phyloP scores from a whole-genome alignment of 495 filamentous ascomycete genomes.

The Neurospora sp. region DNA sequence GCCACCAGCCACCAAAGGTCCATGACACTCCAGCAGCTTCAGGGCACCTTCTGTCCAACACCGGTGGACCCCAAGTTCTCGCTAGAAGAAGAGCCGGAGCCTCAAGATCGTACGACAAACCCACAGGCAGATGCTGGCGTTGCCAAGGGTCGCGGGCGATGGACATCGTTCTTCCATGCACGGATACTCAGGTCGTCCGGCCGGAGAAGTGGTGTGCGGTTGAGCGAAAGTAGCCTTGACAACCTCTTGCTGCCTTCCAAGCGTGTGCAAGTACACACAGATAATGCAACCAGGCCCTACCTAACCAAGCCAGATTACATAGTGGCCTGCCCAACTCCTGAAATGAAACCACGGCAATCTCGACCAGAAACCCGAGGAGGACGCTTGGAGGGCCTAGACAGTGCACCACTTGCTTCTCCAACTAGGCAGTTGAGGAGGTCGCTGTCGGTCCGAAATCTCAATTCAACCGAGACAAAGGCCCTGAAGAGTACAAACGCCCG shows the following conservation, averaged over 20 bases:
- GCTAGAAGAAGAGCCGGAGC: slow-evolving; percentile 20
- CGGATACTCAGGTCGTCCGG: slow-evolving; percentile 9
- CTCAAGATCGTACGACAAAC: slow-evolving; percentile 7
- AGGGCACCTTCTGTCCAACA: slow-evolving; percentile 15
- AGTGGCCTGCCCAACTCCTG: slow-evolving; percentile 1
- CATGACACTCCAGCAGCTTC: slow-evolving; percentile 52
- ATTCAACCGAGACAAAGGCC: slow-evolving; percentile 40
- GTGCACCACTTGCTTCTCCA: slow-evolving; percentile 9
- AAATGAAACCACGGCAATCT: background rate
- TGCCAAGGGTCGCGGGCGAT: slow-evolving; percentile 17
- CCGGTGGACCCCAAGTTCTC: slow-evolving; percentile 16
- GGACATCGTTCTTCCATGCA: slow-evolving; percentile 40
- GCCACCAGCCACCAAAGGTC: slow-evolving; percentile 83
- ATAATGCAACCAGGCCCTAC: slow-evolving; percentile 16
- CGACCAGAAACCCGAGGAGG: background rate
- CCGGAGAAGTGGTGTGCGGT: slow-evolving; percentile 12
- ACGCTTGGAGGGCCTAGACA: background rate
- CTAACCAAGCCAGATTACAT: slow-evolving; percentile 23
- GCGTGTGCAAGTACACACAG: slow-evolving; percentile 14
- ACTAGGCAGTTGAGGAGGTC: slow-evolving; percentile 36
- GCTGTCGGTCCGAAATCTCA: slow-evolving; percentile 42
- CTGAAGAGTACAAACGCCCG: slow-evolving; percentile 38
- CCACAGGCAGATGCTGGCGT: slow-evolving; percentile 6
- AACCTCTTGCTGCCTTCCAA: slow-evolving; percentile 17
- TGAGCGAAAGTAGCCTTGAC: slow-evolving; percentile 16